Conservation (phyloP, 805 yeast species). For the Blastobotrys chiropterorum region DNA sequence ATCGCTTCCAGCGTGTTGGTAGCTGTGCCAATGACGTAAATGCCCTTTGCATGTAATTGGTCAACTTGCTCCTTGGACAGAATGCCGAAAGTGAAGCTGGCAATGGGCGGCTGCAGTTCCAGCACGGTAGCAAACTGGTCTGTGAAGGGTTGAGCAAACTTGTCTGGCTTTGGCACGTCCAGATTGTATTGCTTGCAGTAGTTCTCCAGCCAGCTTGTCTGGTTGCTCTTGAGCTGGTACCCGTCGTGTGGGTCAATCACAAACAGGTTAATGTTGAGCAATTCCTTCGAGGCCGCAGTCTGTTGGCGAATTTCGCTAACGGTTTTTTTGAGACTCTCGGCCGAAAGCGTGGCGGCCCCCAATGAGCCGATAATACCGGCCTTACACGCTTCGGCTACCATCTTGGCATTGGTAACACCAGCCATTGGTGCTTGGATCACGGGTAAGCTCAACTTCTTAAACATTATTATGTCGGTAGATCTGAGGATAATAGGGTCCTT, state of each 20-base stretch:
- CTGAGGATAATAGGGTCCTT: too few relatives aligned
- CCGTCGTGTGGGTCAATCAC: slow-evolving; percentile 7
- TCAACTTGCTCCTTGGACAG: slow-evolving; percentile 33
- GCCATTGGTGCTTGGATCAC: slow-evolving; percentile 58
- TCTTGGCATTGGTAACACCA: slow-evolving; percentile 41
- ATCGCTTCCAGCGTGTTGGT: slow-evolving; percentile 42
- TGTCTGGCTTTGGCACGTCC: neutral
- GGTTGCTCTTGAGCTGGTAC: slow-evolving; percentile 4
- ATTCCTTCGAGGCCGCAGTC: neutral
- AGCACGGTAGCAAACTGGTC: slow-evolving; percentile 19
- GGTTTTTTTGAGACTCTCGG: slow-evolving; percentile 12
- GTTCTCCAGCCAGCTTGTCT: slow-evolving; percentile 12
- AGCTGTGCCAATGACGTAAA: slow-evolving; percentile 41
- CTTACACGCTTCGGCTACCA: slow-evolving; percentile 39
- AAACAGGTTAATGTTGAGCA: slow-evolving; percentile 23
- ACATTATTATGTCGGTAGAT: neutral
- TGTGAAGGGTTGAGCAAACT: slow-evolving; percentile 14
- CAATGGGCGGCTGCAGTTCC: slow-evolving; percentile 36
- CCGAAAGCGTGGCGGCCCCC: slow-evolving; percentile 31
- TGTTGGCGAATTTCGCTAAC: slow-evolving; percentile 11
- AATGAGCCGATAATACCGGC: slow-evolving; percentile 50
- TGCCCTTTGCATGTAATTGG: slow-evolving; percentile 33
- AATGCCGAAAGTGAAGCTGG: slow-evolving; percentile 51
- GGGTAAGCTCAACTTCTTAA: slow-evolving; percentile 6
- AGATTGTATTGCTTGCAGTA: slow-evolving; percentile 5